Base-by-base conservation (phyloP, 2,329 filamentous ascomycete species). In the Macrophomina phaseolina region DNA sequence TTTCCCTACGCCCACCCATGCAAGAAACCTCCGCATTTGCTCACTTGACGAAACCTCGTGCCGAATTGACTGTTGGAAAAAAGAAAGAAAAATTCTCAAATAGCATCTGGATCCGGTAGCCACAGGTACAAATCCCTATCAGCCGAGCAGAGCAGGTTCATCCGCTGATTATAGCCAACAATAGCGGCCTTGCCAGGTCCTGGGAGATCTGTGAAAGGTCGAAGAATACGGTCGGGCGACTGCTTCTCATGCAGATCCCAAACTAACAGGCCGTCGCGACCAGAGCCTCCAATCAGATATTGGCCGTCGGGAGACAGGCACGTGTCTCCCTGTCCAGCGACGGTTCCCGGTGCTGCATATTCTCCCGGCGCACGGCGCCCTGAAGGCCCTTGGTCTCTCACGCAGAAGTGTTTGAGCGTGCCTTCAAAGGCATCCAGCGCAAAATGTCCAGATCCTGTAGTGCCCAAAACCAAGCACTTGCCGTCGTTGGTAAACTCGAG, bases 401-500 rank as follows among this genome's bases (percentile, higher is more conserved):
- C 78, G 66, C 94, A 84, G 76, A 91, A 93, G 9, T 91, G 90
- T 74, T 90, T 92, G 28, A 98, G 79, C 6, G 84, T 85, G 46
- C 94, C 95, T 49, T 92, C 89, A 76, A 97, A 98, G 1, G 94
- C 92, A 76, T 99, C 95, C n/a, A 99, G 83, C 2, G 99, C 82
- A 74, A 95, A 97, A 78, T 99, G 95, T 0, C 93, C 93, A 62
- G 86, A 86, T 6, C 91, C 92, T 58, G 90, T 92, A 2, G 94
- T 98, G 14, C 91, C 92, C 18, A 99, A 79, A 5, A 99, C 85
- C 56, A 99, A 80, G 68, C 88, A 88, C 75, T 97, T 97, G 18
- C 95, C 95, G 74, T 99, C 95, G 73, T 99, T 99, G 67, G 92
- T 95, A 76, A 99, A 98, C 73, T 97, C 93, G 49, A 99, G 85